Conservation (phyloP, 768 basidiomycete species). For the Rhodotorula paludigena region DNA sequence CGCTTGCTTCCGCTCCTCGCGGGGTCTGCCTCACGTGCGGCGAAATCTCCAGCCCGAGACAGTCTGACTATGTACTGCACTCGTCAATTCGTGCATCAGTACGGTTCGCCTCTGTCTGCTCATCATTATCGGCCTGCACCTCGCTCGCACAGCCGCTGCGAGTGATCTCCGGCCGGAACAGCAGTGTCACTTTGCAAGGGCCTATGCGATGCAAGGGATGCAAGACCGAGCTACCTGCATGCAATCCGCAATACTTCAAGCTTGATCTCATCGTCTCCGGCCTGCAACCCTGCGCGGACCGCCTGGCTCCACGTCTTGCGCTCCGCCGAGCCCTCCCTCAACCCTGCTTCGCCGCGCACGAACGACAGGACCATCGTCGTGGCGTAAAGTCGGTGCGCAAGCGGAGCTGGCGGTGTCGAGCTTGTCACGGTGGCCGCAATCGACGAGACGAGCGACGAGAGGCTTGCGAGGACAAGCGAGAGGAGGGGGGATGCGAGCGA, state of each 20-base stretch:
- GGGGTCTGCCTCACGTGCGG: no score
- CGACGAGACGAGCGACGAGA: background rate
- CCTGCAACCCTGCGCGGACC: constrained; percentile 11
- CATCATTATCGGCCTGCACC: no score
- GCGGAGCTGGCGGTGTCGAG: no score
- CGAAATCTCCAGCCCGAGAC: no score
- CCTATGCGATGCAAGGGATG: no score
- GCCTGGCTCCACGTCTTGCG: constrained; percentile 5
- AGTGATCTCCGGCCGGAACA: no score
- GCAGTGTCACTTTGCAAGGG: no score
- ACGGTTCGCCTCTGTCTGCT: no score
- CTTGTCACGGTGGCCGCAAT: background rate
- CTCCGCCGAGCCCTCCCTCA: constrained; percentile 12
- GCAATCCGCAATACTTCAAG: constrained; percentile 3
- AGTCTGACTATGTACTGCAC: no score
- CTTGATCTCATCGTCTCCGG: constrained; percentile 17
- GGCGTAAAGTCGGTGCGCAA: constrained; percentile 18
- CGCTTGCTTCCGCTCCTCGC: no score
- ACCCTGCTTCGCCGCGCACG: constrained; percentile 3
- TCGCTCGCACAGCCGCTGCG: no score
- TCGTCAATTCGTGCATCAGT: no score
- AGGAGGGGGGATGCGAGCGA: background rate
- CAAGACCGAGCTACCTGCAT: background rate
- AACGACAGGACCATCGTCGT: constrained; percentile 15
- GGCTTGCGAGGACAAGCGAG: constrained; percentile 5